Evolutionary conservation across 768 basidiomycete species (phyloP).

Genomic region (Collybia sordida): DNA sequence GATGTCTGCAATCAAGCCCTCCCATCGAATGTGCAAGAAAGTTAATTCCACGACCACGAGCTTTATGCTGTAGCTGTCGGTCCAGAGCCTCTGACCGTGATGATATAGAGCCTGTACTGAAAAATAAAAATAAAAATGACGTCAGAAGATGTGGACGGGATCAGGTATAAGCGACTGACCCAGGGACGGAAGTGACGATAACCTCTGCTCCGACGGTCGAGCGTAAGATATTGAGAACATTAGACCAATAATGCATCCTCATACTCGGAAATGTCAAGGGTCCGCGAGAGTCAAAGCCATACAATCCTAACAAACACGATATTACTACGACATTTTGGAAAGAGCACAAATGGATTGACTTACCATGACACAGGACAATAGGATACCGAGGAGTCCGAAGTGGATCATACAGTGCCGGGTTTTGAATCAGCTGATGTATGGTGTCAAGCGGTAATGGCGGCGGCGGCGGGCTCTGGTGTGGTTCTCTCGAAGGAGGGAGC

Average conservation of each 20-base stretch:
- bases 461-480: slow-evolving; percentile 20
- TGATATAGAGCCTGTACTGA: slow-evolving; percentile 85
- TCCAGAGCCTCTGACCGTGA: slow-evolving; percentile 80
- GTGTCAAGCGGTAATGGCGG: slow-evolving; percentile 34
- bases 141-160: background rate
- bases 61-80: slow-evolving; percentile 61
- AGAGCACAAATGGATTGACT: slow-evolving; percentile 17
- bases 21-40: slow-evolving; percentile 98
- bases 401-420: slow-evolving; percentile 80
- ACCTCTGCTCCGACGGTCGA: slow-evolving; percentile 88
- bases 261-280: slow-evolving; percentile 80
- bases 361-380: slow-evolving; percentile 95
- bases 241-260: slow-evolving; percentile 92
- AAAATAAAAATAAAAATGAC: background rate
- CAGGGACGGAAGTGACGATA: slow-evolving; percentile 93
- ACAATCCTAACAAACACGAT: slow-evolving; percentile 59
- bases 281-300: slow-evolving; percentile 92
- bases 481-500: slow-evolving; percentile 7
- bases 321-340: background rate
- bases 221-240: slow-evolving; percentile 77
- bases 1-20: slow-evolving; percentile 89
- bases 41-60: slow-evolving; percentile 81
- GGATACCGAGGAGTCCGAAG: slow-evolving; percentile 81
- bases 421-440: slow-evolving; percentile 70
- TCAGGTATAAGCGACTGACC: slow-evolving; percentile 47